Percentiles rank a stretch among this genome's conserved stretches.
These are phyloP conservation scores for Dinochytrium kinnereticum DNA, from an alignment of 371 early-diverging fungal genomes.

Conservation along the genomic window DNA sequence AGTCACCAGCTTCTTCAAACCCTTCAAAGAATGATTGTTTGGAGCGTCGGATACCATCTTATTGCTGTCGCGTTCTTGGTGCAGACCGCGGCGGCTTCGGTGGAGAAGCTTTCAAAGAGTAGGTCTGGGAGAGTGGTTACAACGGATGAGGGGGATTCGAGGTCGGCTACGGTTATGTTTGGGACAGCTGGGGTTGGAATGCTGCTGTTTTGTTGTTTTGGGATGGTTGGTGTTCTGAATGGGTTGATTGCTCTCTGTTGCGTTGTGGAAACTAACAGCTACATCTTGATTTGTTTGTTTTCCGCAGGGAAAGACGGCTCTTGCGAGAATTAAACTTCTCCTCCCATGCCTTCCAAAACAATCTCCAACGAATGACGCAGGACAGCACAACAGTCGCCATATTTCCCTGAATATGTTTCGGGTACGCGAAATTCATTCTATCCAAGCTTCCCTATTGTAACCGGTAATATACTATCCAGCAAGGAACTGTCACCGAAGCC, in stretches of 20 bases:
- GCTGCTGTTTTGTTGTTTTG: conserved; percentile 14
- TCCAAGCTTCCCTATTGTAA: background rate
- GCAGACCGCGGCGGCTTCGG: conserved; percentile 2
- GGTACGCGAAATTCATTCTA: background rate
- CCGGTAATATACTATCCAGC: background rate
- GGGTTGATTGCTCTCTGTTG: too few relatives aligned
- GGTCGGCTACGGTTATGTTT: background rate
- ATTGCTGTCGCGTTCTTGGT: background rate
- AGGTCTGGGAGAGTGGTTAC: background rate
- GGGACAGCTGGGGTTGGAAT: conserved; percentile 5
- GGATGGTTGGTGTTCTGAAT: background rate
- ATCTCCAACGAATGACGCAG: background rate
- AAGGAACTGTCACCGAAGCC: background rate
- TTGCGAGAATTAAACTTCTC: background rate
- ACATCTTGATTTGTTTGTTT: background rate
- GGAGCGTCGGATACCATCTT: conserved; percentile 19
- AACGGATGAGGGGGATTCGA: background rate
- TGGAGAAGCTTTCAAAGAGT: background rate
- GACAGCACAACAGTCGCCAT: background rate
- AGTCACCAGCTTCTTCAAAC: background rate
- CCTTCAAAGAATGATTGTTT: conserved; percentile 7
- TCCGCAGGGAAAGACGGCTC: background rate
- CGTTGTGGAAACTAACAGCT: too few relatives aligned
- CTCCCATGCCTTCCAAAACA: background rate
- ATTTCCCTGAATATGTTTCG: conserved; percentile 1